phyloP scores from a whole-genome alignment of 1,284 basidiomycete species.

The Trichosporon sp. region DNA sequence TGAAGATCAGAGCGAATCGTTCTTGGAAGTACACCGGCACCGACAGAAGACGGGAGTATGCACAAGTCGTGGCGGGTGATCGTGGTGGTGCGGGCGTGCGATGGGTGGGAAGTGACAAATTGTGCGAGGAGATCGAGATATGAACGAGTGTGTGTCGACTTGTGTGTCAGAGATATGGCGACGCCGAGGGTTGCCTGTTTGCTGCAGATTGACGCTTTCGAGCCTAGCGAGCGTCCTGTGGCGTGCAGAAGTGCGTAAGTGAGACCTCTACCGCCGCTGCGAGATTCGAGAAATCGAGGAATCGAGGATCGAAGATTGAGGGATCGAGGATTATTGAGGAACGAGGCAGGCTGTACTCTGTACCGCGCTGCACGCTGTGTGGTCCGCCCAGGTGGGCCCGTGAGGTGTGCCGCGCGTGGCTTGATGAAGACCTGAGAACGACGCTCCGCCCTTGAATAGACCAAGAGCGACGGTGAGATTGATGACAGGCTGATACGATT shows the following conservation, averaged over 20 bases:
- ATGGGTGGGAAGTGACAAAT: background rate
- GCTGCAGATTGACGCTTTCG: background rate
- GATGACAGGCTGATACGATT: background rate
- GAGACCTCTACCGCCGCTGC: background rate
- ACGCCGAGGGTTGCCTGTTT: background rate
- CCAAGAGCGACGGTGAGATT: background rate
- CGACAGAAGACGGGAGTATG: background rate
- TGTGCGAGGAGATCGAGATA: background rate
- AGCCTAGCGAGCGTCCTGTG: conserved; percentile 6
- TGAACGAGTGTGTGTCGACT: background rate
- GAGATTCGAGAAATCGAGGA: conserved; percentile 5
- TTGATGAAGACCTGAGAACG: background rate
- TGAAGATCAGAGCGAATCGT: background rate
- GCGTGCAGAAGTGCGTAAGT: background rate
- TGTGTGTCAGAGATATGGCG: background rate
- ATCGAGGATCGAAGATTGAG: conserved; percentile 4
- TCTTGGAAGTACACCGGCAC: background rate
- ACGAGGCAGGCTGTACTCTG: background rate
- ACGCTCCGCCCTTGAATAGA: background rate
- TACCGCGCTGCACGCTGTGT: background rate
- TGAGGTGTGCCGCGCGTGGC: background rate
- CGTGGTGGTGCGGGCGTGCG: background rate
- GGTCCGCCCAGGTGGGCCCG: conserved; percentile 1
- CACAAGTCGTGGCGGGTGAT: background rate
- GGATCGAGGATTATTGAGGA: background rate